Evolutionary conservation across 1,139 yeast species (phyloP), one percentile per base, ranked within the genome.

Genomic region (Hyphopichia burtonii): DNA sequence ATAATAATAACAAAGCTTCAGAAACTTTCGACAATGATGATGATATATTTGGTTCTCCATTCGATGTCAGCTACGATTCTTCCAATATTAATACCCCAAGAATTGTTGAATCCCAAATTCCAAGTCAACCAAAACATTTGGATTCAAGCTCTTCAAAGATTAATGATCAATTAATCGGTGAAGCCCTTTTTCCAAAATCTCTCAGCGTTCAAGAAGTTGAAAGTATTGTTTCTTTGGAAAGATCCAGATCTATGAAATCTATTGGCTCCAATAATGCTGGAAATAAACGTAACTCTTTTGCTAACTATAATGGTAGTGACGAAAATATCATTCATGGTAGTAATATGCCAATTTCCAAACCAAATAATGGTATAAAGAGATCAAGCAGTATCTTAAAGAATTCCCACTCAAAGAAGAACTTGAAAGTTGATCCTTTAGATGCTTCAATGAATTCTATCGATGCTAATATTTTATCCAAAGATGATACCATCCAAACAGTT

Each of bases 181-280:
- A 84, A 44, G 78, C 82, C 0, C 63, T 85, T 34, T 86, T 86
- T 58, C 95, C 94, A 0, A 85, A 82, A 54, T 76, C 80, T 3
- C 66, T 86, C 36, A 82, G 75, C 47, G 70, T 78, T 0, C 80
- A 76, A 42, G 95, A 86, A 57, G 87, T 86, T 14, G 88, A 83
- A 51, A 81, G 86, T 39, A 86, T 86, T 46, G 83, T 83, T 1
- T 78, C 88, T 4, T 56, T 86, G 37, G 95, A 86, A 58, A 72
- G 91, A 48, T 78, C 85, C 15, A 68, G 88, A 48, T 83, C 90
- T 2, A 66, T 79, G 62, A 69, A 65, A 48, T 79, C 84, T 1
- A 61, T 74, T 10, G 68, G 52, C 52, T 65, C 66, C 37, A 64
- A 54, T 52, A 32, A 18, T 22, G 38, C 25, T 17, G 47, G 50